phyloP scores from a whole-genome alignment of 495 filamentous ascomycete genomes.

The Xylaria scruposa region DNA sequence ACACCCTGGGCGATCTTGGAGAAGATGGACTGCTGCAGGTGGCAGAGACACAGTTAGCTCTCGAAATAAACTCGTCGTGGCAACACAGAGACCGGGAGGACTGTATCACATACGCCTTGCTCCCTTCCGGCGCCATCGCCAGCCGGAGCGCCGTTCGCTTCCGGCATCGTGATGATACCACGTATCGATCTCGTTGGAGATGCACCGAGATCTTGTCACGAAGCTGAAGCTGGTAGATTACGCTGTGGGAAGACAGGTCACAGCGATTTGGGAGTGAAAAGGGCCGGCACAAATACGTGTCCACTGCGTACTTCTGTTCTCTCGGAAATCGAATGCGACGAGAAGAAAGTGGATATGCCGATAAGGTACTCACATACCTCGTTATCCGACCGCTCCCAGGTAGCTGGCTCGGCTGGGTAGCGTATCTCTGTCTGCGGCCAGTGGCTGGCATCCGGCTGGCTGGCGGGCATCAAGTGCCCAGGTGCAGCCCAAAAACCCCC shows the following conservation, averaged over 20 bases:
- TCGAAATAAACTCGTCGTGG: background rate
- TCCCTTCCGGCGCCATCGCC: slow-evolving; percentile 40
- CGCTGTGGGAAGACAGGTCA: background rate
- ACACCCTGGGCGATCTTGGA: slow-evolving; percentile 49
- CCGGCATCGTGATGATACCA: slow-evolving; percentile 43
- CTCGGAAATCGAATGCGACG: slow-evolving; percentile 2
- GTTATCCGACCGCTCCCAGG: background rate
- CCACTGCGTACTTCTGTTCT: background rate
- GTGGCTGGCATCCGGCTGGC: slow-evolving; percentile 8
- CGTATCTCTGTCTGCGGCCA: background rate
- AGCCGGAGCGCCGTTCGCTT: slow-evolving; percentile 38
- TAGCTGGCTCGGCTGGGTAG: background rate
- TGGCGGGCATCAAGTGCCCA: background rate
- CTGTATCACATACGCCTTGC: slow-evolving; percentile 46
- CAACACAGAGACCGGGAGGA: background rate
- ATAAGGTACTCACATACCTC: too few relatives aligned
- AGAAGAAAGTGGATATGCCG: background rate
- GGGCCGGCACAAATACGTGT: slow-evolving; percentile 10
- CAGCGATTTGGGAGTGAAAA: background rate
- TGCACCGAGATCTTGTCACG: slow-evolving; percentile 12
- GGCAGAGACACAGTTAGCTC: slow-evolving; percentile 33
- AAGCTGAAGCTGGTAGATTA: background rate
- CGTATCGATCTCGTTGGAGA: slow-evolving; percentile 2
- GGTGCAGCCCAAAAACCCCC: background rate
- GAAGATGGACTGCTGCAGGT: slow-evolving; percentile 41